Base-by-base conservation (phyloP, 2,329 filamentous ascomycete genomes). In the Apiospora rasikravindrae region DNA sequence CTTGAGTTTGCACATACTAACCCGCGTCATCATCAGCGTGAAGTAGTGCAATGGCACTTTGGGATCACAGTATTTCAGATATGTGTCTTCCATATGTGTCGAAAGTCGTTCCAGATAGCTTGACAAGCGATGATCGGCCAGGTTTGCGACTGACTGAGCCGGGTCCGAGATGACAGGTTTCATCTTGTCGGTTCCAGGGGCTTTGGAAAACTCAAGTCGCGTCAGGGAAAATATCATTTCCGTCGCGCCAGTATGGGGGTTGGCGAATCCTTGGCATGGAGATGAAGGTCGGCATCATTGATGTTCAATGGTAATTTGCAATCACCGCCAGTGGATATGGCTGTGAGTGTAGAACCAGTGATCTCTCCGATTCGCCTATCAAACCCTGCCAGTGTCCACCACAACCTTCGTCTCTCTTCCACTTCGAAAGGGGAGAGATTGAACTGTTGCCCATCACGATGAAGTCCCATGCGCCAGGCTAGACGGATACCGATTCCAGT, bases 371-470 rank as follows among this genome's bases (percentile, higher is more conserved):
- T 88, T 29, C 92, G 90, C 73, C 88, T 86, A 79, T 95, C 93
- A 75, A 93, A 92, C 37, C 89, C 84, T 19, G 92, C 86, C 22
- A 95, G 84, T 44, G 90, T 89, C 92, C 92, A 94, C 92, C 92
- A 94, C 1, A 94, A 82, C 49, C 92, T 86, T 69, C 92, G 88
- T n/a, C 92, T 88, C 81, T 93, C 88, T 81, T 94, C 92, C 4
- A 89, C 87, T 76, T 94, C 91, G 70, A 90, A 93, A 44, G 84
- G 87, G 4, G 81, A 83, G 2, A 89, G 76, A 74, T 79, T 76
- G 69, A 87, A 87, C 71, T 88, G 84, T 1, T 83, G 83, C 1
- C 88, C 85, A 77, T 94, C 92, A 51, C 85, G 87, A 74, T 94
- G 90, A n/a, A 94, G 84, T 4, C 91, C 91, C 82, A 94, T 88